These are phyloP conservation scores for Collybiopsis luxurians DNA, from an alignment of 768 basidiomycete genomes.

Conservation along the genomic window DNA sequence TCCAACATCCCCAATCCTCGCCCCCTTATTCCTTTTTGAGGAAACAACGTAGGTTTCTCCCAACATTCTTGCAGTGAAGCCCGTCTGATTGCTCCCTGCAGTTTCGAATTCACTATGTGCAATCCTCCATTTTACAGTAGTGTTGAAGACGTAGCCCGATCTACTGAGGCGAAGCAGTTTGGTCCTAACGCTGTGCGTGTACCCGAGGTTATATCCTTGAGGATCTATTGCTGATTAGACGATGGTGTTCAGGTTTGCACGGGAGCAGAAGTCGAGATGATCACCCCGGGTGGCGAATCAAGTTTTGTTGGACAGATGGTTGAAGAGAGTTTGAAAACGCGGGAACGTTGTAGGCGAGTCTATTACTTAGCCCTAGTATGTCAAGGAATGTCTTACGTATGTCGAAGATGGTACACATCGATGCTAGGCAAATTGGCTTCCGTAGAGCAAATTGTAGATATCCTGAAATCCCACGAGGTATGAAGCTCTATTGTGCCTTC, in stretches of 20 bases:
- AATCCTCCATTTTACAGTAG: slow-evolving; percentile 96
- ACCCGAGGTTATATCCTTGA: neutral
- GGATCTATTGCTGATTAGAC: neutral
- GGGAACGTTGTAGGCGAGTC: slow-evolving; percentile 57
- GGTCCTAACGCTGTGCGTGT: slow-evolving; percentile 66
- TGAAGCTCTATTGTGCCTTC: slow-evolving; percentile 8
- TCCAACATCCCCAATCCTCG: slow-evolving; percentile 42
- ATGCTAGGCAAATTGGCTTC: slow-evolving; percentile 89
- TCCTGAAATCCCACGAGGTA: slow-evolving; percentile 42
- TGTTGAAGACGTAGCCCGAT: slow-evolving; percentile 57
- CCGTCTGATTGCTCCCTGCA: slow-evolving; percentile 15
- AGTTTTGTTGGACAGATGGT: slow-evolving; percentile 79
- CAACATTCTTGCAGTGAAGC: too few relatives aligned
- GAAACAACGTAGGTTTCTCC: neutral
- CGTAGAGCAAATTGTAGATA: slow-evolving; percentile 54
- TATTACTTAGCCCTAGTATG: neutral
- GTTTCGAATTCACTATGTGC: slow-evolving; percentile 85
- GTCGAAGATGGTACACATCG: slow-evolving; percentile 83
- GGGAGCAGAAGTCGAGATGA: slow-evolving; percentile 84
- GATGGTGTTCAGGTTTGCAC: slow-evolving; percentile 65
- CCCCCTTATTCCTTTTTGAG: slow-evolving; percentile 24
- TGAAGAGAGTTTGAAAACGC: slow-evolving; percentile 56
- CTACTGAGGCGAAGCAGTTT: slow-evolving; percentile 60
- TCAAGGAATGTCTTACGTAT: neutral
- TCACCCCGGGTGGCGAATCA: slow-evolving; percentile 84